phyloP scores from a whole-genome alignment of 139 green algal species.

The Chlorella sp. region DNA sequence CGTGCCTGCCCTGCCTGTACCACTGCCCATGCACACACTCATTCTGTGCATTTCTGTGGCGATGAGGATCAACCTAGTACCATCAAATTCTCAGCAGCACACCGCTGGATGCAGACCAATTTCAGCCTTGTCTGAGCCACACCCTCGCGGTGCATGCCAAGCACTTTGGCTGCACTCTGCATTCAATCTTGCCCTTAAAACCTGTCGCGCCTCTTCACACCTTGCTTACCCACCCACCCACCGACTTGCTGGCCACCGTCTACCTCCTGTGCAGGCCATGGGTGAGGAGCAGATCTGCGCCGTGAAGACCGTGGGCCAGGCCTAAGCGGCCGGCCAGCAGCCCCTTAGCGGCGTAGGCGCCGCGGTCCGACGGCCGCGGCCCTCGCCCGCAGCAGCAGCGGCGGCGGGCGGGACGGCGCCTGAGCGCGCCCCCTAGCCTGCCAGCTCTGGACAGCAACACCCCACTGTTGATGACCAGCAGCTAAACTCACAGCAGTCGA shows the following conservation, averaged over 20 bases:
- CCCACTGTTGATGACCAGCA: background rate
- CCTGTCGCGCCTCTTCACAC: no score
- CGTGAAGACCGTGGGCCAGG: constrained; percentile 72
- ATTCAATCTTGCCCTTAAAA: no score
- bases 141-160: background rate
- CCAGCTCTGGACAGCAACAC: background rate
- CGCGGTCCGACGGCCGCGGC: background rate
- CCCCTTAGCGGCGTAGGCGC: no score
- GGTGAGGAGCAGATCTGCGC: constrained; percentile 92
- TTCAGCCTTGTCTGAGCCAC: constrained; percentile 54
- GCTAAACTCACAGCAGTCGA: constrained; percentile 3
- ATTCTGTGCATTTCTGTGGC: background rate
- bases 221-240: background rate
- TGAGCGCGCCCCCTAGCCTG: background rate
- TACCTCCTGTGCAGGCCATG: constrained; percentile 75
- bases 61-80: constrained; percentile 55
- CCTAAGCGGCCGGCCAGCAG: constrained; percentile 14
- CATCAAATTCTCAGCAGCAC: constrained; percentile 56
- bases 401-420: background rate
- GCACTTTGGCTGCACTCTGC: background rate
- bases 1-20: background rate
- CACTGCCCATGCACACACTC: background rate
- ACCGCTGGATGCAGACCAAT: constrained; percentile 39
- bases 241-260: background rate
- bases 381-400: constrained; percentile 14